Conservation (phyloP, 345 rosid genomes). For the Sonneratia caseolaris region DNA sequence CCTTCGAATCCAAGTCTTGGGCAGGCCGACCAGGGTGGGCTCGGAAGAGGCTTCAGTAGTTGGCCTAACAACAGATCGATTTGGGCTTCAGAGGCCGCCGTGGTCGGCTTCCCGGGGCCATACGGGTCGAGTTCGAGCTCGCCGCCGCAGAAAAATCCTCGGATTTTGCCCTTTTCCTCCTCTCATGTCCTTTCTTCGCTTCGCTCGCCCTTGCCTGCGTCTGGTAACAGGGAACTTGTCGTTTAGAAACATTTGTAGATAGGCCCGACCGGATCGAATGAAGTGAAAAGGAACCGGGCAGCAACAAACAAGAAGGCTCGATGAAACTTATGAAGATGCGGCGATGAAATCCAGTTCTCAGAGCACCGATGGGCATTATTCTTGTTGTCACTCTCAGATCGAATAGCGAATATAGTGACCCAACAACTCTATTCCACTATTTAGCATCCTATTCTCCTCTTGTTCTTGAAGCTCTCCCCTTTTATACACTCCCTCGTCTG, state of each 20-base stretch:
- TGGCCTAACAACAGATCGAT: no score
- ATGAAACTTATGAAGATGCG: constrained; percentile 2
- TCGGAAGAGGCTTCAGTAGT: no score
- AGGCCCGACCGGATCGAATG: constrained; percentile 1
- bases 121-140: no score
- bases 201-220: background rate
- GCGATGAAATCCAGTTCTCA: constrained; percentile 3
- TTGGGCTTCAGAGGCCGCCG: no score
- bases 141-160: no score
- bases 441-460: constrained; percentile 14
- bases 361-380: background rate
- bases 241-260: background rate
- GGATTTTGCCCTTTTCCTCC: background rate
- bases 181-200: background rate
- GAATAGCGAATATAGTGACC: background rate
- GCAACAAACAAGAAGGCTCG: background rate
- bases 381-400: constrained; percentile 10
- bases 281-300: background rate
- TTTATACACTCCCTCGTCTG: background rate
- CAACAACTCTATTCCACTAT: background rate
- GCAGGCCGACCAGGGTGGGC: no score
- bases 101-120: no score
- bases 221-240: background rate
- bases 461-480: constrained; percentile 12
- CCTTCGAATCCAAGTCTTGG: no score